Percentiles rank a stretch among this genome's conserved stretches.
These are phyloP conservation scores for Fusarium subglutinans DNA, from an alignment of 2,329 filamentous ascomycete genomes.

Conservation along the genomic window DNA sequence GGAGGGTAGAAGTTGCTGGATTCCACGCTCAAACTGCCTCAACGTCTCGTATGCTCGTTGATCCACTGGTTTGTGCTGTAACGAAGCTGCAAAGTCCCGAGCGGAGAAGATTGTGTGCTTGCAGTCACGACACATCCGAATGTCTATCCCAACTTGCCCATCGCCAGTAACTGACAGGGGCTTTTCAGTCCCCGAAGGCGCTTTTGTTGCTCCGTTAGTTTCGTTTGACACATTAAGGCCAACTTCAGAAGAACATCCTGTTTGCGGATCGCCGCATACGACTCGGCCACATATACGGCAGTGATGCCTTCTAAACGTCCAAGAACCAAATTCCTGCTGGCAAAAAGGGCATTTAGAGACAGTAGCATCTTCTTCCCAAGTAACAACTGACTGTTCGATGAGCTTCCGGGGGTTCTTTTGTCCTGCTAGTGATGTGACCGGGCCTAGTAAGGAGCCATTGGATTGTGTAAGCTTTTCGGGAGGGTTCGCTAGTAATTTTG, in stretches of 20 bases:
- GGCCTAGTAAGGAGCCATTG: constrained; percentile 65
- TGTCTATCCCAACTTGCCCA: constrained; percentile 74
- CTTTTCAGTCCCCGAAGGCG: constrained; percentile 54
- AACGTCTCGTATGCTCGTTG: constrained; percentile 85
- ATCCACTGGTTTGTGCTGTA: constrained; percentile 74
- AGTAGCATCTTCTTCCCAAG: constrained; percentile 90
- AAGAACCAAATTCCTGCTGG: constrained; percentile 92
- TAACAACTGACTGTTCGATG: constrained; percentile 90
- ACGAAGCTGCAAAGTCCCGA: constrained; percentile 79
- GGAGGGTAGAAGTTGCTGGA: constrained; percentile 79
- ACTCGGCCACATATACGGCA: constrained; percentile 93
- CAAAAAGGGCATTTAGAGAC: constrained; percentile 91
- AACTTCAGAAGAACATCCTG: constrained; percentile 85
- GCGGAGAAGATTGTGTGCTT: constrained; percentile 69
- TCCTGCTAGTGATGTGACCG: constrained; percentile 69
- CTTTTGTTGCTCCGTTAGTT: constrained; percentile 38
- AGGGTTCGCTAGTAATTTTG: constrained; percentile 80
- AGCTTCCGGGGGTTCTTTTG: constrained; percentile 80
- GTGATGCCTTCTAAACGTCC: constrained; percentile 93
- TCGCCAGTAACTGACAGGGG: constrained; percentile 38
- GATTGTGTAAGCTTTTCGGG: constrained; percentile 69
- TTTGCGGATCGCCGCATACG: constrained; percentile 87
- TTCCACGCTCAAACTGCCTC: constrained; percentile 87
- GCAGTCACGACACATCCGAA: constrained; percentile 94
- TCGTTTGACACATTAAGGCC: constrained; percentile 76